Evolutionary conservation across 2,329 filamentous ascomycete species (phyloP).

Genomic region (Pestalotiopsis sp.): DNA sequence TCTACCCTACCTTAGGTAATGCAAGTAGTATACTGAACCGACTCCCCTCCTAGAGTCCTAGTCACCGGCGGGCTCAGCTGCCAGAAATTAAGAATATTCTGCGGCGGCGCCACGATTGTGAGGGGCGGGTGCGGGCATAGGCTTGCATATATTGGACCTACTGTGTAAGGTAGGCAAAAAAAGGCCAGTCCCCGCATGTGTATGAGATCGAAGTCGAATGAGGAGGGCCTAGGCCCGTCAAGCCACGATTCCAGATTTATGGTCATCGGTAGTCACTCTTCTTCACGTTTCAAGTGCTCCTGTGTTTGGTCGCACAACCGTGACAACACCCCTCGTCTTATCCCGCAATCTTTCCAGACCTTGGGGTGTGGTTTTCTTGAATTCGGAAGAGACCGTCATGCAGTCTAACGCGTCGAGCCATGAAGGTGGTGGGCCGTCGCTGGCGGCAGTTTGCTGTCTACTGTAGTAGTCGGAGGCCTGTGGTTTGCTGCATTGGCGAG

Average conservation of each 20-base stretch:
- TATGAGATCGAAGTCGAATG: not conserved
- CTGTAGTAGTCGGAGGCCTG: not conserved
- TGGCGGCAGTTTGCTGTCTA: not conserved
- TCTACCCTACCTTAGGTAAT: too few relatives aligned
- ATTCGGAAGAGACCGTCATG: not conserved
- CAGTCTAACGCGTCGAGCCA: not conserved
- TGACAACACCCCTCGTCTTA: not conserved
- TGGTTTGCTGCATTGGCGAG: not conserved
- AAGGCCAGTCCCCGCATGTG: not conserved
- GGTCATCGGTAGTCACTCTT: not conserved
- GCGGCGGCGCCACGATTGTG: not conserved
- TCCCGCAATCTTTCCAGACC: not conserved
- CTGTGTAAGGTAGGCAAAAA: not conserved
- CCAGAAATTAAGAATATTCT: not conserved
- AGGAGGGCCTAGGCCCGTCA: not conserved
- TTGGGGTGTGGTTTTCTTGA: not conserved
- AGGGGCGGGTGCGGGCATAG: not conserved
- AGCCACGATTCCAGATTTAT: not conserved
- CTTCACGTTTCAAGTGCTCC: not conserved
- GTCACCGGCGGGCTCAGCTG: too few relatives aligned
- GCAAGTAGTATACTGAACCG: too few relatives aligned
- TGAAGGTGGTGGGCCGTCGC: not conserved
- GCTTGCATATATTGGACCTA: not conserved
- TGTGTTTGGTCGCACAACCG: not conserved
- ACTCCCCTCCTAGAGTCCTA: too few relatives aligned